Conservation (phyloP, 306 rosid species). For the Cucurbita pepo region DNA sequence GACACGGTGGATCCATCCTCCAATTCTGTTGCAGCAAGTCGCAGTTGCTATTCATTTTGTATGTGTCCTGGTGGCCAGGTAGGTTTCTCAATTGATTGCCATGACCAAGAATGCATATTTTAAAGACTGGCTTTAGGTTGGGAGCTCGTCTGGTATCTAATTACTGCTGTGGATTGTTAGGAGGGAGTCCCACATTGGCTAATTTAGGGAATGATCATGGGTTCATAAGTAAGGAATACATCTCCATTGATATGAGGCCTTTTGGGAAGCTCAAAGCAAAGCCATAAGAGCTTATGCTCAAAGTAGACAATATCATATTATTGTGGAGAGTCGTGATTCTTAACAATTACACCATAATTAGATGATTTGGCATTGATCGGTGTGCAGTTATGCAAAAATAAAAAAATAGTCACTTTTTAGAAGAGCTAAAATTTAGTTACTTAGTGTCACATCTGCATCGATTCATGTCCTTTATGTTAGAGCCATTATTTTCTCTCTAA, state of each 20-base stretch:
- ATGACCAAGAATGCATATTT: slow-evolving; percentile 1
- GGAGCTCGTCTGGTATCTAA: background rate
- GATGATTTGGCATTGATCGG: background rate
- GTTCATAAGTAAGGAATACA: too few species aligned
- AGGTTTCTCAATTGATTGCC: slow-evolving; percentile 9
- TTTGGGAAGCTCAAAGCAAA: too few species aligned
- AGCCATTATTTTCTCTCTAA: background rate
- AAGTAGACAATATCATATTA: too few species aligned
- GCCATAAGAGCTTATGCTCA: too few species aligned
- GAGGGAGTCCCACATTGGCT: too few species aligned
- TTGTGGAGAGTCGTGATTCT: too few species aligned
- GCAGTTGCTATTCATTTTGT: slow-evolving; percentile 89
- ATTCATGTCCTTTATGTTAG: background rate
- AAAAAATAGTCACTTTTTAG: background rate
- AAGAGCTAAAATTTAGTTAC: background rate
- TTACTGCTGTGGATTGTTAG: background rate
- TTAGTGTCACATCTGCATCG: background rate
- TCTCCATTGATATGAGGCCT: too few species aligned
- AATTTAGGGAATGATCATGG: too few species aligned
- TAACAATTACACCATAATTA: background rate
- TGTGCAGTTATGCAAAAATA: background rate
- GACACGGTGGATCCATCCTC: slow-evolving; percentile 18
- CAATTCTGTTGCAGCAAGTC: slow-evolving; percentile 23
- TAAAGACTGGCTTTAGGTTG: background rate
- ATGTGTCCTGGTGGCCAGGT: slow-evolving; percentile 99